These are phyloP conservation scores for Casuarina equisetifolia DNA, from an alignment of 306 rosid genomes.

Conservation along the genomic window DNA sequence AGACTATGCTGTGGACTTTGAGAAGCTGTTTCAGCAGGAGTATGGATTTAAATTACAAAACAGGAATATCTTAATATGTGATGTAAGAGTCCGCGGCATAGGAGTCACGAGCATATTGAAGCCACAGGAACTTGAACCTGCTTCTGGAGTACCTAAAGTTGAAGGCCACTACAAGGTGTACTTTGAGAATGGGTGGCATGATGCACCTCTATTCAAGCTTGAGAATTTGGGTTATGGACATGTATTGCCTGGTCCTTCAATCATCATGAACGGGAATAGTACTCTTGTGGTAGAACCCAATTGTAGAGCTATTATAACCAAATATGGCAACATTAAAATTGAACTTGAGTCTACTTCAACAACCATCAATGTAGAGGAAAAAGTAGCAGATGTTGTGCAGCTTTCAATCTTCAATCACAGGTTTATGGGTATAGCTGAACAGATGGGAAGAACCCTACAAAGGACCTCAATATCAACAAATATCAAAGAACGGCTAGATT, in stretches of 20 bases:
- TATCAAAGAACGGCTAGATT: conserved; percentile 92
- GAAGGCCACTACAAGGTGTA: conserved; percentile 79
- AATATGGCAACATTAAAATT: conserved; percentile 76
- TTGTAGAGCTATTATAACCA: conserved; percentile 74
- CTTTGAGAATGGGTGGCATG: conserved; percentile 80
- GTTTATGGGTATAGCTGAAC: conserved; percentile 99
- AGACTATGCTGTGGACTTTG: conserved; percentile 71
- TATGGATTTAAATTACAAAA: conserved; percentile 80
- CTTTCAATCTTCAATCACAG: conserved; percentile 92
- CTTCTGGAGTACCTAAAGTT: conserved; percentile 48
- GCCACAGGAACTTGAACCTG: conserved; percentile 52
- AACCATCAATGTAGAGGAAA: conserved; percentile 51
- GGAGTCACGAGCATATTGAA: conserved; percentile 91
- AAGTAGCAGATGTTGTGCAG: conserved; percentile 84
- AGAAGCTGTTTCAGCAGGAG: conserved; percentile 74
- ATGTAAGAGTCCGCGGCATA: conserved; percentile 78
- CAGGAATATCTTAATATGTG: conserved; percentile 71
- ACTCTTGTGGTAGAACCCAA: conserved; percentile 85
- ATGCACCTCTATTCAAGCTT: conserved; percentile 80
- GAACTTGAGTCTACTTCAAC: conserved; percentile 60
- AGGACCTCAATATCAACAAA: conserved; percentile 96
- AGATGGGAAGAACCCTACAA: conserved; percentile 96
- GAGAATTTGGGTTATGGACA: conserved; percentile 74
- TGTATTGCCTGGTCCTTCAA: conserved; percentile 66
- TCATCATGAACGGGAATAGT: conserved; percentile 93